A percentile compares a stretch with the other conserved stretches of the same genome.
These are phyloP conservation scores for Colletotrichum sp. DNA, from an alignment of 2,329 filamentous ascomycete species.

Conservation along the genomic window DNA sequence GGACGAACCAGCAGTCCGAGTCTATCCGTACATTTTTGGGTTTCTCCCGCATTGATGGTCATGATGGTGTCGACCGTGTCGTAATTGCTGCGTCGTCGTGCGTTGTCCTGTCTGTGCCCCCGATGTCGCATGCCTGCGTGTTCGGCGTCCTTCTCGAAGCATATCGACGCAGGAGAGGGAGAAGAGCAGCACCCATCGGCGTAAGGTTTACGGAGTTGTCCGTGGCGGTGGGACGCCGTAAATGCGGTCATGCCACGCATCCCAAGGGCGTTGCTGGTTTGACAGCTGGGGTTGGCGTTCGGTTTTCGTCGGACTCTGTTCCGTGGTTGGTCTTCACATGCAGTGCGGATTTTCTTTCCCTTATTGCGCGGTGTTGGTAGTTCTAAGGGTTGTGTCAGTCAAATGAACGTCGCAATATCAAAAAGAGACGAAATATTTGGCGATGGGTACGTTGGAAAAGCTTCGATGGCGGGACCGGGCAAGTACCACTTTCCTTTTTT, in stretches of 20 bases:
- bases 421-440: neutral
- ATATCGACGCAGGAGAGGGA: neutral
- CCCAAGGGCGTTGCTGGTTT: neutral
- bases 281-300: neutral
- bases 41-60: neutral
- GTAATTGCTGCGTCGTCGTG: neutral
- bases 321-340: neutral
- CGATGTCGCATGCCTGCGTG: neutral
- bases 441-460: neutral
- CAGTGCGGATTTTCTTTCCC: neutral
- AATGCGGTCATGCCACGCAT: neutral
- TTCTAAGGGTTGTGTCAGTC: neutral
- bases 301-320: neutral
- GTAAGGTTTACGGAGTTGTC: slow-evolving; percentile 4
- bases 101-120: neutral
- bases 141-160: slow-evolving; percentile 6
- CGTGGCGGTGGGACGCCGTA: neutral
- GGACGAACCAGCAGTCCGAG: slow-evolving; percentile 7
- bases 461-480: neutral
- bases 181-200: neutral
- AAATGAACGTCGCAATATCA: neutral
- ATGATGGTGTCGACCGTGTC: neutral
- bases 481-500: neutral
- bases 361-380: neutral
- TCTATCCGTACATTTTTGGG: neutral